Evolutionary conservation across 2,329 filamentous ascomycete species (phyloP).

Genomic region (Bipolaris oryzae): DNA sequence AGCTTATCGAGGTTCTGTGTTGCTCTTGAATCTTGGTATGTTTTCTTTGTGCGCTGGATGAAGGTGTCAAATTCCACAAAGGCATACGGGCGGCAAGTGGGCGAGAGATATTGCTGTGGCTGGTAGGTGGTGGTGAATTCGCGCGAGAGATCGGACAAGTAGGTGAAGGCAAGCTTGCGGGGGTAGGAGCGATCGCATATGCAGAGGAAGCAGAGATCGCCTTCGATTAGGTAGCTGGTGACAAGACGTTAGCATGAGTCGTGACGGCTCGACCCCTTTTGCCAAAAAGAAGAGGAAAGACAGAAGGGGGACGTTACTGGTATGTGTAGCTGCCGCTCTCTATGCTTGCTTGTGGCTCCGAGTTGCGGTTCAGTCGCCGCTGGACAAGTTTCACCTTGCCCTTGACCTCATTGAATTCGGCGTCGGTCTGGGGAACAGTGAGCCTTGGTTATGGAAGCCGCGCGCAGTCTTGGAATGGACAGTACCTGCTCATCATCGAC

Average conservation of each 20-base stretch:
- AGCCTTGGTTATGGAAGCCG: slow-evolving; percentile 11
- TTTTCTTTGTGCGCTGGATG: slow-evolving; percentile 88
- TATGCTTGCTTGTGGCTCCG: slow-evolving; percentile 89
- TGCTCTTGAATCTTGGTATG: slow-evolving; percentile 90
- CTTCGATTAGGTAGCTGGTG: slow-evolving; percentile 78
- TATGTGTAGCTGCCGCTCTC: slow-evolving; percentile 83
- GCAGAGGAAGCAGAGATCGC: slow-evolving; percentile 86
- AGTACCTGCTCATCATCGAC: slow-evolving; percentile 84
- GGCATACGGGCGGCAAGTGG: slow-evolving; percentile 84
- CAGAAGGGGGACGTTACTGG: slow-evolving; percentile 67
- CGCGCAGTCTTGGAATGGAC: background rate
- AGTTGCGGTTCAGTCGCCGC: slow-evolving; percentile 83
- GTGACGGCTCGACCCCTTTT: background rate
- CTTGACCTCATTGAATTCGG: slow-evolving; percentile 85
- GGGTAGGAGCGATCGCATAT: slow-evolving; percentile 94
- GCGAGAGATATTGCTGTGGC: slow-evolving; percentile 71
- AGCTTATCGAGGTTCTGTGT: slow-evolving; percentile 92
- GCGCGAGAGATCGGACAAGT: slow-evolving; percentile 86
- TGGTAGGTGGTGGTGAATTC: slow-evolving; percentile 92
- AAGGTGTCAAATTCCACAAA: slow-evolving; percentile 99
- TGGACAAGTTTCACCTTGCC: slow-evolving; percentile 88
- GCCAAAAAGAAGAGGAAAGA: background rate
- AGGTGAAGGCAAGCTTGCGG: slow-evolving; percentile 97
- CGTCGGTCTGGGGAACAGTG: slow-evolving; percentile 61
- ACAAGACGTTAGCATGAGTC: slow-evolving; percentile 15